Evolutionary conservation across 805 yeast genomes (phyloP), one percentile per base, ranked within the genome.

Genomic region (Yarrowia sp.): DNA sequence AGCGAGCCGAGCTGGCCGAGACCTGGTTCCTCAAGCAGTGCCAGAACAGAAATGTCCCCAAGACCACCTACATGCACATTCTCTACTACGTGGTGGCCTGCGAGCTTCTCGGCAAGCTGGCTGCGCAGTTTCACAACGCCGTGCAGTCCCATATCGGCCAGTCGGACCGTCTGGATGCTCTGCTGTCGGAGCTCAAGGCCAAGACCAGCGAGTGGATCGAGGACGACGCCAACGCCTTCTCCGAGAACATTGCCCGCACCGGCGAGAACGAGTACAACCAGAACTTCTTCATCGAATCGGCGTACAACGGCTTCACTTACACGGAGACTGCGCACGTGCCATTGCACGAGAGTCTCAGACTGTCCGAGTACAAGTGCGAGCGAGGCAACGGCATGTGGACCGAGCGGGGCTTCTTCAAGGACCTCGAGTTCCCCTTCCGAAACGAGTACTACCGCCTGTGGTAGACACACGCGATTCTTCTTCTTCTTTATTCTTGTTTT

Each of bases 181-280:
- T 47, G 1, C 6, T 47, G 36, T 8, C 8, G 6, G 38, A 31
- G 38, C 38, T 47, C n/a, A 14, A 21, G 14, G 19, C 38, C 27
- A 47, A 47, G 38, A 47, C 55, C 14, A 21, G 10, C 13, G 55
- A 47, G 21, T 47, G 55, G 55, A 27, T 31, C 6, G 27, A 21
- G 38, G 55, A 31, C 19, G 55, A 47, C 24, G 55, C 21, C 8
- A 47, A 47, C 29, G 2, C 55, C 7, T 38, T 47, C 19, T 47
- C 55, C 7, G 55, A 47, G 38, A 47, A 31, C 38, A 47, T 47
- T n/a, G 55, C 55, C 29, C 31, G 32, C 29, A 47, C 55, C 4
- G 55, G 38, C 6, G 55, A 47, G 38, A 47, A 47, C 38, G 55
- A 47, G 55, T 47, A 47, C 55, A 47, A 47, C 55, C 36, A 31